Evolutionary conservation across 495 filamentous ascomycete genomes (phyloP).

Genomic region (Aspergillus affinis): DNA sequence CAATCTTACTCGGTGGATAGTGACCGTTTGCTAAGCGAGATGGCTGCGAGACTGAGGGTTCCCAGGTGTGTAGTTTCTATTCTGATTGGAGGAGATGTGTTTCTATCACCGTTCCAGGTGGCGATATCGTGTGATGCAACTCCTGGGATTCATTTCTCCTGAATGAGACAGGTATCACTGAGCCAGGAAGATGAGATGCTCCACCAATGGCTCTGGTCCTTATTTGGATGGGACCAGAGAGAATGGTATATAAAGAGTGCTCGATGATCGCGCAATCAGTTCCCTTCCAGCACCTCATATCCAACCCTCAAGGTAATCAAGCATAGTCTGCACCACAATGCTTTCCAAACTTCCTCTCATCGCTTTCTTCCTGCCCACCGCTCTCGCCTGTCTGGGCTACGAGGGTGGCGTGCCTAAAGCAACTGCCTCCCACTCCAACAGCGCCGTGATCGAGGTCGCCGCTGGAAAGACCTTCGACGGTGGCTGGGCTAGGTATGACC

Average conservation of each 20-base stretch:
- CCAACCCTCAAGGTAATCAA: neutral
- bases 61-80: no score
- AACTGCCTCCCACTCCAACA: slow-evolving; percentile 15
- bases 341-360: slow-evolving; percentile 1
- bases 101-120: neutral
- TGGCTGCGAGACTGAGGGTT: neutral
- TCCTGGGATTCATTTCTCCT: neutral
- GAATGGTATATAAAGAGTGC: neutral
- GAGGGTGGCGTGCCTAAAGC: slow-evolving; percentile 20
- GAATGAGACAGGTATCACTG: neutral
- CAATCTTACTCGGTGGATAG: neutral
- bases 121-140: neutral
- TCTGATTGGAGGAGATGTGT: neutral
- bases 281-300: neutral
- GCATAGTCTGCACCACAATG: neutral
- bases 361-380: slow-evolving; percentile 8
- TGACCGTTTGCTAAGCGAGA: neutral
- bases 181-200: neutral
- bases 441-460: slow-evolving; percentile 16
- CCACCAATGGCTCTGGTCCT: neutral
- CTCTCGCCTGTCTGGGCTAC: slow-evolving; percentile 20
- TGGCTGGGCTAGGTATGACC: slow-evolving; percentile 23
- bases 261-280: neutral
- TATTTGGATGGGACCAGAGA: neutral
- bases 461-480: slow-evolving; percentile 19